Evolutionary conservation across 1,284 basidiomycete genomes (phyloP).

Genomic region (Fomitopsis pinicola): DNA sequence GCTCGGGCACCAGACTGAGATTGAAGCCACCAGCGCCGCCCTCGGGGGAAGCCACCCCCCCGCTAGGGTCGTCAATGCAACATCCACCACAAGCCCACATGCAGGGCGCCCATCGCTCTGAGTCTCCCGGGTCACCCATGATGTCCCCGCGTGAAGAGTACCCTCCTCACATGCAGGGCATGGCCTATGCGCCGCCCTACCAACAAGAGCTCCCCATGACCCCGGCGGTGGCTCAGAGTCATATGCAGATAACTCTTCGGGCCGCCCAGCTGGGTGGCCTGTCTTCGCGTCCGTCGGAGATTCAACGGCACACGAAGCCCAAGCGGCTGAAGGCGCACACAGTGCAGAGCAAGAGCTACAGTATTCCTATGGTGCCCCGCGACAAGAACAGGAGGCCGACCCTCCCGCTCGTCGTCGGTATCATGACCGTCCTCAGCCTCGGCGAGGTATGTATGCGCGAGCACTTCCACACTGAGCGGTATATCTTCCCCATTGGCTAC

Average conservation of each 20-base stretch:
- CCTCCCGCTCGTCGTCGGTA: conserved; percentile 73
- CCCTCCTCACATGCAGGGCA: conserved; percentile 8
- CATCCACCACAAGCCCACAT: conserved; percentile 8
- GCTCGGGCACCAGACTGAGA: conserved; percentile 39
- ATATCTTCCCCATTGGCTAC: conserved; percentile 82
- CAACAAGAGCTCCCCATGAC: conserved; percentile 2
- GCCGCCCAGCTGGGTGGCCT: conserved; percentile 14
- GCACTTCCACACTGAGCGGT: conserved; percentile 79
- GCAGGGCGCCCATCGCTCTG: conserved; percentile 17
- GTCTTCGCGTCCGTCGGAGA: conserved; percentile 33
- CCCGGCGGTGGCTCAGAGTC: conserved; percentile 14
- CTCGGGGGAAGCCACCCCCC: conserved; percentile 5
- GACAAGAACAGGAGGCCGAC: conserved; percentile 63
- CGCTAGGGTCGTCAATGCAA: conserved; percentile 4
- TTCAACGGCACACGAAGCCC: conserved; percentile 51
- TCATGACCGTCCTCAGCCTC: conserved; percentile 72
- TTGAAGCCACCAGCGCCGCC: conserved; percentile 31
- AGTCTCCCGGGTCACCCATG: conserved; percentile 24
- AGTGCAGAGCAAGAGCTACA: conserved; percentile 67
- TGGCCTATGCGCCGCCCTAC: conserved; percentile 15
- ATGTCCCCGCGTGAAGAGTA: conserved; percentile 24
- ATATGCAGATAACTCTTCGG: conserved; percentile 26
- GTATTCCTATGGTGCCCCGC: conserved; percentile 71
- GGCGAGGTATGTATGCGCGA: conserved; percentile 75
- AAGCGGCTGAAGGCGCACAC: conserved; percentile 77